Evolutionary conservation across 2,329 filamentous ascomycete genomes (phyloP), one percentile per base, ranked within the genome.

Genomic region (Monilinia fructigena): DNA sequence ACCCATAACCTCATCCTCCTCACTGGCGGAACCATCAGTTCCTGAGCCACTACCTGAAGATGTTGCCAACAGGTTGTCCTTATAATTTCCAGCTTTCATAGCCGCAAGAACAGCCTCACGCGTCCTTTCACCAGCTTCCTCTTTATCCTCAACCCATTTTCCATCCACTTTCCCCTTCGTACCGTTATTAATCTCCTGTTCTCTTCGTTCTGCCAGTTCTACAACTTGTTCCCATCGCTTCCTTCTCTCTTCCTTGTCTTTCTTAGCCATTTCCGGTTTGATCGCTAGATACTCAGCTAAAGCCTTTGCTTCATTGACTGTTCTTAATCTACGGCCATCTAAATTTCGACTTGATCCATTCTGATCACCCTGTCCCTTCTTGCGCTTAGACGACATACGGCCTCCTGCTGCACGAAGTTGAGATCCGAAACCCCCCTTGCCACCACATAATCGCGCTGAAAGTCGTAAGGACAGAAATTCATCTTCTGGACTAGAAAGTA

Each of bases 381-480:
- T 96, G 72, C 88, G 87, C 74, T 86, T 86, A n/a, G 91, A 94
- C 2, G 93, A 96, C 95, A 99, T 99, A 80, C 96, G 94, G 52
- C 96, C 95, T 76, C 96, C 95, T 3, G 95, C 95, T 0, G 96
- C 95, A 75, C 96, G 92, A 48, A 99, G 87, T 78, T 99, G 96
- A 1, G 94, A 98, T 64, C 95, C 95, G 77, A 99, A 99, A 75
- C 95, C 95, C 78, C 95, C 95, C 77, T 99, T 99, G 76, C 96
- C 96, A 80, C 96, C 95, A 72, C 89, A 91, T 50, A 97, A 80
- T 7, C 90, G 90, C 1, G 89, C 82, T 8, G 88, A 89, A 40
- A 99, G 86, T 64, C 93, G 91, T 4, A 99, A 84, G 0, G 93
- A 89, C 20, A 99, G 83, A 71, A 98, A 89, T 45, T 87, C 86